Evolutionary conservation across 2,329 filamentous ascomycete genomes (phyloP), one percentile per base, ranked within the genome.

Genomic region (Ceratocystiopsis minuta): DNA sequence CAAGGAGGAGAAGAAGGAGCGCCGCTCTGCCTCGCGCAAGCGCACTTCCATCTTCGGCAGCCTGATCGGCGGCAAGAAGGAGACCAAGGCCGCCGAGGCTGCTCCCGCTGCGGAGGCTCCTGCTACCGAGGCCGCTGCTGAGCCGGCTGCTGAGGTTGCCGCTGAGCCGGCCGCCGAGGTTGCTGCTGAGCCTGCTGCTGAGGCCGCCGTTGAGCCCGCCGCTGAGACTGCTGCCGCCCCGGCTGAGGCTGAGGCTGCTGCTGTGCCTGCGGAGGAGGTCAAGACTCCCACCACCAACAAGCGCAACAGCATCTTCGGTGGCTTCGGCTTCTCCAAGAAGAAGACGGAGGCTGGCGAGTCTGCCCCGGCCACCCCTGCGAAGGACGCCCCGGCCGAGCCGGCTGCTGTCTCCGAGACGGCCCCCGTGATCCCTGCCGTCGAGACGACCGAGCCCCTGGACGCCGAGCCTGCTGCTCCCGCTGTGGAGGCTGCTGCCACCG

Each of bases 11-110:
- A 65, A 68, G 52, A 67, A 75, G 53, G 66, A 73, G 55, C 61
- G 68, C 49, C 76, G 77, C 66, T 70, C 68, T 49, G 70, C 74
- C 54, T 77, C 73, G 56, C 70, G 70, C 55, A 79, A 80, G 72
- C 74, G 75, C 41, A 61, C 63, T 38, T 78, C 75, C 42, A 70
- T 78, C 62, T 78, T 80, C 53, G 70, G 68, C 51, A 62, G 54
- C 52, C 65, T 77, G 48, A 56, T 67, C 7, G 65, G 67, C 53
- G 70, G 72, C 62, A 74, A 73, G 62, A 66, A 68, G 44, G 55
- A 55, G 46, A 61, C 64, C 43, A 48, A 52, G 48, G 44, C 53
- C 13, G 38, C 15, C 13, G 33, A 20, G 14, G 15, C 20, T 32
- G 46, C 49, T 31, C 44, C 52, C 16, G 45, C 45, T 3, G 54